Conservation (phyloP, 1,284 basidiomycete species). For the Stereum hirsutum region DNA sequence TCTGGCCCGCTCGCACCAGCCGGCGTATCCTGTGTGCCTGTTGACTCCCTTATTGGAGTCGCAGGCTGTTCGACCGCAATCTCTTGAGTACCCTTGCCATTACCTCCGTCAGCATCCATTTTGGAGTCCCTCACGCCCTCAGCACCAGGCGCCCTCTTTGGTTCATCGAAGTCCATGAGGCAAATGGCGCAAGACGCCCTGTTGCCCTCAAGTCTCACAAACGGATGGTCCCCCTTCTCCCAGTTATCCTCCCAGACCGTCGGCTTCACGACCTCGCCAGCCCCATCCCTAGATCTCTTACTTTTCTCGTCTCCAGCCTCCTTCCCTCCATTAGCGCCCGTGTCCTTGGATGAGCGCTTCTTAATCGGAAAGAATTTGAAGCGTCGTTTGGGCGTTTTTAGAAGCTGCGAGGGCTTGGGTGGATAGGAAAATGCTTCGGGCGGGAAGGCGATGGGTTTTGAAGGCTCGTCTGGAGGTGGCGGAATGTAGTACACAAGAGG, state of each 20-base stretch:
- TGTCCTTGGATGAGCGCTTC: constrained; percentile 16
- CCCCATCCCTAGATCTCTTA: constrained; percentile 12
- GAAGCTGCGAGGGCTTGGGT: constrained; percentile 28
- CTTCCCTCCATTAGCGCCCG: constrained; percentile 11
- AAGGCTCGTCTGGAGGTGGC: constrained; percentile 37
- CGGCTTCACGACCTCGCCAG: constrained; percentile 21
- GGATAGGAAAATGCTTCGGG: constrained; percentile 46
- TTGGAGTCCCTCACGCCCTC: constrained; percentile 3
- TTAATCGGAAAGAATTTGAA: constrained; percentile 40
- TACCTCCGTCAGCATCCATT: background rate
- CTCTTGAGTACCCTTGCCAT: constrained; percentile 1
- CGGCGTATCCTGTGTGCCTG: too few relatives aligned
- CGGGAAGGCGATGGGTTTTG: constrained; percentile 28
- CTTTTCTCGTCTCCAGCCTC: constrained; percentile 19
- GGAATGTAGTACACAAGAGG: constrained; percentile 79
- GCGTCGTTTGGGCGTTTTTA: constrained; percentile 23
- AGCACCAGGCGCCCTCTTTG: constrained; percentile 26
- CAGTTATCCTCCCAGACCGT: constrained; percentile 40
- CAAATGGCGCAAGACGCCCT: constrained; percentile 78
- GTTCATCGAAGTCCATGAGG: constrained; percentile 74
- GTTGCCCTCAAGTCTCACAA: constrained; percentile 66
- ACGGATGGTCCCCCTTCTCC: constrained; percentile 46
- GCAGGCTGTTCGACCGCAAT: constrained; percentile 4
- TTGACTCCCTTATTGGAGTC: too few relatives aligned
- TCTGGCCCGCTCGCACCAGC: too few relatives aligned